These are phyloP conservation scores for Lachnellula occidentalis DNA, from an alignment of 2,329 filamentous ascomycete genomes.

Conservation along the genomic window DNA sequence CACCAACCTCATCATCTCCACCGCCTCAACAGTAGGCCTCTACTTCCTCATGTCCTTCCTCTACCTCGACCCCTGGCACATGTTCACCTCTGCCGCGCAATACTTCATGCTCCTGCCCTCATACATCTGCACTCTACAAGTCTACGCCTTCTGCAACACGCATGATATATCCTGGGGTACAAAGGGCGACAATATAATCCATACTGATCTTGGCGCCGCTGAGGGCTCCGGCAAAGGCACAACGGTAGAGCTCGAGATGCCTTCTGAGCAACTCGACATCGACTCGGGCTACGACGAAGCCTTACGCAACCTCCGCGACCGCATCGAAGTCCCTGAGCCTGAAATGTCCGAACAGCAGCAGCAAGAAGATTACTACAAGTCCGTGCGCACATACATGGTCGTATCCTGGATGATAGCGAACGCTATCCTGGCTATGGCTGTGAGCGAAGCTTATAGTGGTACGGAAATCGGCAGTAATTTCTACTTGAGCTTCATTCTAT, in stretches of 20 bases:
- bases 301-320: conserved; percentile 88
- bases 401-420: conserved; percentile 91
- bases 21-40: conserved; percentile 81
- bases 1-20: conserved; percentile 88
- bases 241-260: conserved; percentile 94
- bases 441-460: conserved; percentile 76
- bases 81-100: conserved; percentile 86
- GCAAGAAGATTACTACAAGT: conserved; percentile 98
- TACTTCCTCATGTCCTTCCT: conserved; percentile 97
- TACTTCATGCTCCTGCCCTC: conserved; percentile 89
- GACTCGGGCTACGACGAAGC: conserved; percentile 97
- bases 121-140: conserved; percentile 96
- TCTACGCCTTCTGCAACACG: conserved; percentile 98
- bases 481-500: conserved; percentile 90
- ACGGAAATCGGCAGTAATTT: conserved; percentile 72
- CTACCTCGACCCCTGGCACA: conserved; percentile 98
- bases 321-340: conserved; percentile 69
- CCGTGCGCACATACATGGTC: conserved; percentile 96
- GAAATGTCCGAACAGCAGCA: conserved; percentile 68
- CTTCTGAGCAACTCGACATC: conserved; percentile 94
- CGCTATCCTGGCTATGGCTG: conserved; percentile 86
- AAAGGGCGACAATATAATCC: conserved; percentile 93
- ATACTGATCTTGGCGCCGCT: conserved; percentile 86
- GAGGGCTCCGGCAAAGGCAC: conserved; percentile 65
- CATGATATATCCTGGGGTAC: conserved; percentile 99